Evolutionary conservation across 768 basidiomycete species (phyloP), one percentile per base, ranked within the genome.

Genomic region (Fomitopsis serialis): DNA sequence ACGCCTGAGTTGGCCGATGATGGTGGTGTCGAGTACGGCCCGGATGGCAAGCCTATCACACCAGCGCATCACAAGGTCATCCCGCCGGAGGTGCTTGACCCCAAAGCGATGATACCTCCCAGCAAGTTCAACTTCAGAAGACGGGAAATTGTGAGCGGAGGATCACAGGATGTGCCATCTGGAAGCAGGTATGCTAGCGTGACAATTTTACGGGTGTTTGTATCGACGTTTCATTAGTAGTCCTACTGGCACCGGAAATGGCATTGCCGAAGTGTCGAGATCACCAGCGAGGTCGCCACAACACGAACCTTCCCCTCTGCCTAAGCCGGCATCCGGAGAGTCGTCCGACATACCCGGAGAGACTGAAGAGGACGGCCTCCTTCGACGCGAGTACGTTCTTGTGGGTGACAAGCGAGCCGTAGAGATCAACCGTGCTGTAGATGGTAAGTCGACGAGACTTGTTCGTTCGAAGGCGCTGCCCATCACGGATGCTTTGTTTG

Each of bases 371-470:
- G 89, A 91, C 63, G 87, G 87, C 0, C 73, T 85, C 47, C 74
- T 92, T 46, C 78, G 87, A 49, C 79, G 84, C 57, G 96, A 98
- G 63, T 99, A 99, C 61, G 96, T 98, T 0, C 80, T 99, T 1
- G 90, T 98, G 1, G 94, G 88, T 42, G 93, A 99, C 67, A 82
- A 80, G 50, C 78, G 86, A 47, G 90, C 90, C 1, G 89, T 98
- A 2, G 95, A 98, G 66, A 92, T 98, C 66, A 92, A 92, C 66
- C 82, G 84, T 15, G 81, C 92, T 2, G 87, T 96, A 1, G 96
- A 98, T 72, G 95, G 95, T 89, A 56, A 61, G 83, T 68, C 17
- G 23, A 24, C 45, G 29, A 21, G 48, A 11, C 2, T 36, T 17
- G 11, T 10, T 50, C 47, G 19, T 45, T 35, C 8, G 11, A 23